Percentiles rank a stretch among this genome's conserved stretches.
phyloP scores from a whole-genome alignment of 306 rosid species.

The Cucurbita pepo region DNA sequence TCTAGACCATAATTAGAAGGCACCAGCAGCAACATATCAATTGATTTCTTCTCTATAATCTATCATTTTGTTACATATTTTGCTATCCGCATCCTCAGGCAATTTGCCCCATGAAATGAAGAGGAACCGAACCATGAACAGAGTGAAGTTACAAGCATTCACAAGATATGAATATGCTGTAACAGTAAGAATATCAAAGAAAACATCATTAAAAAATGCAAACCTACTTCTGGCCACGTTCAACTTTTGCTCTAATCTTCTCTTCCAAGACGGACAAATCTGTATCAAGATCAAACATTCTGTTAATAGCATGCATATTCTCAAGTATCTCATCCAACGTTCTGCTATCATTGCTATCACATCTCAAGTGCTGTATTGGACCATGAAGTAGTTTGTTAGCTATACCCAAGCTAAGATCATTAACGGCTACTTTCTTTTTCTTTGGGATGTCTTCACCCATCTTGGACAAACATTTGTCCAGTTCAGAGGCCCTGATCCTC shows the following conservation, averaged over 20 bases:
- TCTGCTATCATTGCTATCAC: constrained; percentile 37
- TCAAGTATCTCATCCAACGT: constrained; percentile 46
- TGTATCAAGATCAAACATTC: constrained; percentile 85
- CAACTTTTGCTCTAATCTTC: constrained; percentile 63
- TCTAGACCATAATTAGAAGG: background rate
- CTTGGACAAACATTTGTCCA: constrained; percentile 70
- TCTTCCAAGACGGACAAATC: constrained; percentile 54
- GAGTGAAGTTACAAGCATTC: background rate
- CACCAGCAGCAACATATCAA: background rate
- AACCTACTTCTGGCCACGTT: constrained; percentile 22
- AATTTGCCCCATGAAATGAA: background rate
- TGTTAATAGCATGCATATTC: constrained; percentile 72
- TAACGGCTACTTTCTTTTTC: constrained; percentile 49
- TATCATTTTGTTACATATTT: background rate
- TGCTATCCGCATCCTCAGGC: background rate
- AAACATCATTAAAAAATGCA: background rate
- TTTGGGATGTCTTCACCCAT: constrained; percentile 50
- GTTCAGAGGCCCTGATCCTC: constrained; percentile 62
- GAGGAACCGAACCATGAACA: background rate
- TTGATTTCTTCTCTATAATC: background rate
- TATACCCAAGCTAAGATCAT: constrained; percentile 67
- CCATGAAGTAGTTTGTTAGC: constrained; percentile 75
- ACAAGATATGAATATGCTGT: background rate
- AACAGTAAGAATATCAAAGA: background rate
- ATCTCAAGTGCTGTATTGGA: constrained; percentile 82